Evolutionary conservation across 495 filamentous ascomycete genomes (phyloP).

Genomic region (Hyphodiscus hymeniophilus): DNA sequence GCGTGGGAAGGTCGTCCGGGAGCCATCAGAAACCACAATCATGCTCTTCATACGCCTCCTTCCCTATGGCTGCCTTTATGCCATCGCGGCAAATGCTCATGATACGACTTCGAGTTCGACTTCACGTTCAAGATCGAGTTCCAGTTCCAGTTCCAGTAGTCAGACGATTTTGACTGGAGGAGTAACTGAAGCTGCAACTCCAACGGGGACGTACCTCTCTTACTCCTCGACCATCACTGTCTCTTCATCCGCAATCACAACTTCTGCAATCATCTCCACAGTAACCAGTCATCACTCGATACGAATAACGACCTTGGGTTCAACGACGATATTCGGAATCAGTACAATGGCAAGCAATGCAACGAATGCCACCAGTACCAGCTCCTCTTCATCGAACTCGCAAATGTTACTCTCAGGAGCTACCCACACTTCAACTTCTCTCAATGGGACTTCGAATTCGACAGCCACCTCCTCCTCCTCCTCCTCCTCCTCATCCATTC

Average conservation of each 20-base stretch:
- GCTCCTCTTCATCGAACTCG: constrained; percentile 6
- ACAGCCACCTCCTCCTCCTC: constrained; percentile 31
- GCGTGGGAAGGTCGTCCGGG: too few relatives aligned
- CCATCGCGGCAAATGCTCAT: constrained; percentile 16
- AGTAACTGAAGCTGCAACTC: constrained; percentile 23
- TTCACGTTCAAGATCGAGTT: background rate
- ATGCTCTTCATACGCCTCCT: constrained; percentile 19
- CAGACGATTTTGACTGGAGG: constrained; percentile 7
- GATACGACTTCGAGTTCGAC: background rate
- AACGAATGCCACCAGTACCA: constrained; percentile 7
- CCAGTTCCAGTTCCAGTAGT: background rate
- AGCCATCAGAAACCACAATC: background rate
- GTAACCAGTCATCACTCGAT: constrained; percentile 17
- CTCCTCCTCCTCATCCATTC: constrained; percentile 32
- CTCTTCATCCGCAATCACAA: constrained; percentile 14
- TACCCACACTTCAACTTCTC: constrained; percentile 21
- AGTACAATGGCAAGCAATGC: constrained; percentile 23
- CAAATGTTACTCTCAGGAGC: constrained; percentile 28
- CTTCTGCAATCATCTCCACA: constrained; percentile 12
- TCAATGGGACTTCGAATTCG: constrained; percentile 26
- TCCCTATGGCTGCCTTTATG: constrained; percentile 21
- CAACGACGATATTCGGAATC: constrained; percentile 19
- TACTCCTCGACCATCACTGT: constrained; percentile 31
- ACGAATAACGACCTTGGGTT: constrained; percentile 17
- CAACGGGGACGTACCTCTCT: constrained; percentile 32